These are phyloP conservation scores for Odontarrhena argentea DNA, from an alignment of 345 rosid species.

Conservation along the genomic window DNA sequence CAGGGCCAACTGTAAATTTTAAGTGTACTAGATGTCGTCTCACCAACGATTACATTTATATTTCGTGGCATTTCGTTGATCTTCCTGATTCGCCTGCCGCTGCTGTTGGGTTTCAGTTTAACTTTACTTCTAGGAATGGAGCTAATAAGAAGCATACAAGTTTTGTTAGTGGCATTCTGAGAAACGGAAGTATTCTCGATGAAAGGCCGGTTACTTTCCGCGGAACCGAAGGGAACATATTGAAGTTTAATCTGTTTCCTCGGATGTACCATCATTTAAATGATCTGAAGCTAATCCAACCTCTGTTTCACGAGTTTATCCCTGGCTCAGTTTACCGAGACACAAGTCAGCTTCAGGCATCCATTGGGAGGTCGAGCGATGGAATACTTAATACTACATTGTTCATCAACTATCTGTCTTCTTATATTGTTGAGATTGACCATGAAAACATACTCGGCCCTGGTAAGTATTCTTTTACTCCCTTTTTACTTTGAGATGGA, in stretches of 20 bases:
- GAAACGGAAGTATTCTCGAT: slow-evolving; percentile 64
- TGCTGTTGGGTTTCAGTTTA: slow-evolving; percentile 90
- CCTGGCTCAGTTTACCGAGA: slow-evolving; percentile 72
- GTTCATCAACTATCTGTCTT: slow-evolving; percentile 74
- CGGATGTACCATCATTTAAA: slow-evolving; percentile 63
- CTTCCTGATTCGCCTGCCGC: slow-evolving; percentile 75
- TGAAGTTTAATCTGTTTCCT: slow-evolving; percentile 87
- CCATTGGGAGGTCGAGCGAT: slow-evolving; percentile 60
- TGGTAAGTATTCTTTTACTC: slow-evolving; percentile 56
- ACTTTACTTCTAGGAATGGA: slow-evolving; percentile 59
- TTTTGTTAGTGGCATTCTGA: slow-evolving; percentile 73
- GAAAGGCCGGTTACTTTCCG: slow-evolving; percentile 79
- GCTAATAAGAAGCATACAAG: slow-evolving; percentile 59
- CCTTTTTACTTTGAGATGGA: slow-evolving; percentile 23
- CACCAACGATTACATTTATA: slow-evolving; percentile 55
- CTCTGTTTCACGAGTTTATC: slow-evolving; percentile 82
- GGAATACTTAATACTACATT: slow-evolving; percentile 83
- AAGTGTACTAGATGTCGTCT: slow-evolving; percentile 67
- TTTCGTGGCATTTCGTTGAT: slow-evolving; percentile 93
- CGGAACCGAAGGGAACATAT: slow-evolving; percentile 62
- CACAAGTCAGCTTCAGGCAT: slow-evolving; percentile 65
- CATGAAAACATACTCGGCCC: slow-evolving; percentile 72
- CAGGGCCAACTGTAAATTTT: slow-evolving; percentile 77
- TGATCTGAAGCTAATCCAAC: slow-evolving; percentile 81
- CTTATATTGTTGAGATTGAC: slow-evolving; percentile 81